Base-by-base conservation (phyloP, 1,284 basidiomycete genomes). In the Wolfiporia cocos region DNA sequence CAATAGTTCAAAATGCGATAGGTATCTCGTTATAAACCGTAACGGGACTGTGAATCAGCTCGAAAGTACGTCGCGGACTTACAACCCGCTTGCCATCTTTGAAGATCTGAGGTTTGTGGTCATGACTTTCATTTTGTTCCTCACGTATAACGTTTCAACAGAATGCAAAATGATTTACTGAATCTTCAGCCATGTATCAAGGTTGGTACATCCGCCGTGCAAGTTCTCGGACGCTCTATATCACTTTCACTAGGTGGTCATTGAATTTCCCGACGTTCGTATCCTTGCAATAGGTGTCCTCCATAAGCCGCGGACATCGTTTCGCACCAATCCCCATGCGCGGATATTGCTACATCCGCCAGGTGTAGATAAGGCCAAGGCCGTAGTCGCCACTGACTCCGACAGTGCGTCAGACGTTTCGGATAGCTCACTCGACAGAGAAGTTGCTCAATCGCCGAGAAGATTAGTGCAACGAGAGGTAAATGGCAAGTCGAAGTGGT, bases 1-100 rank as follows among this genome's bases (percentile, higher is more conserved):
- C 17, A 35, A 22, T 39, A 18, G 21, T 36, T 34, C 34, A 24
- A 26, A 34, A 15, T 18, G 32, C 43, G 24, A 24, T 46, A 87
- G 84, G 56, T 87, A 85, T 50, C 70, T 89, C 45, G 71, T 81
- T 29, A 59, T 89, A 43, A 86, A 84, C 51, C 76, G 82, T 28
- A 86, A 80, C 53, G 82, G 84, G 28, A 70, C 79, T 20, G 81
- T 79, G 3, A 87, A 87, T 54, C 72, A 81, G 52, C 69, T 83
- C 11, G 78, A 85, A 48, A 68, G 66, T 6, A 69, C 79, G 1
- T 83, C 86, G 14, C 71, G 86, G 48, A 71, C 61, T 44, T 88
- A 78, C 57, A 78, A 76, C 51, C 82, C 85, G 7, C 51, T 78
- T n/a, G 56, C 63, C 0, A 66, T 86, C 21, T 83, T 86, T 56